Percentiles rank a stretch among this genome's conserved stretches.
Evolutionary conservation across 2,329 filamentous ascomycete genomes (phyloP).

Genomic region (Fusarium sp.): DNA sequence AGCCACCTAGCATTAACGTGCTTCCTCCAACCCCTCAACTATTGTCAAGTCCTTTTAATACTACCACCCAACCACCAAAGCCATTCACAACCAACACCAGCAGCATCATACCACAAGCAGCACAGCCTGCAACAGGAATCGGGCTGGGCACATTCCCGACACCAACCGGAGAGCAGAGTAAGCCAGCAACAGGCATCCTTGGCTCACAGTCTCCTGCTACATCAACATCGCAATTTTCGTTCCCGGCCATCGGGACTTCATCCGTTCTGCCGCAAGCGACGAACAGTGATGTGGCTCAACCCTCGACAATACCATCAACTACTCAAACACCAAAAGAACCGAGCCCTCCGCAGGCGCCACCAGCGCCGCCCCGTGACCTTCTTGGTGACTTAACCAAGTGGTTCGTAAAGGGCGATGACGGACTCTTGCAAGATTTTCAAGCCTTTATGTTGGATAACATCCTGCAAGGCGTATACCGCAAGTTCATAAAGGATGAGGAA

Average conservation of each 20-base stretch:
- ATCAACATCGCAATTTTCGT: conserved; percentile 19
- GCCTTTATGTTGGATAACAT: conserved; percentile 57
- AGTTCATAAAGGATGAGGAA: conserved; percentile 53
- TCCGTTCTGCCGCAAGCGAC: conserved; percentile 1
- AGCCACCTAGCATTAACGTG: conserved; percentile 23
- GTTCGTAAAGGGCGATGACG: conserved; percentile 63
- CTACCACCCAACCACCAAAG: conserved; percentile 15
- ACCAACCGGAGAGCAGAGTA: conserved; percentile 2
- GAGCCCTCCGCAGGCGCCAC: conserved; percentile 12
- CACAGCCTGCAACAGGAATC: background rate
- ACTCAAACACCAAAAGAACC: conserved; percentile 15
- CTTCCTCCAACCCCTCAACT: conserved; percentile 32
- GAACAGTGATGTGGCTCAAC: background rate
- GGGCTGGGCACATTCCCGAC: background rate
- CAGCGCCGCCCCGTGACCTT: conserved; percentile 49
- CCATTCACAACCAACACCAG: background rate
- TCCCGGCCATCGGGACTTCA: conserved; percentile 15
- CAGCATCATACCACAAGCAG: conserved; percentile 1
- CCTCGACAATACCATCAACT: conserved; percentile 7
- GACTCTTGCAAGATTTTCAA: conserved; percentile 62
- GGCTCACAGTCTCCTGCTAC: background rate
- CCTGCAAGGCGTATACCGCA: conserved; percentile 53
- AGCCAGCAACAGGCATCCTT: conserved; percentile 8
- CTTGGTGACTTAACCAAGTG: conserved; percentile 62
- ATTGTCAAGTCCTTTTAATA: conserved; percentile 14